Evolutionary conservation across 345 rosid species (phyloP).

Genomic region (Pistacia integerrima): DNA sequence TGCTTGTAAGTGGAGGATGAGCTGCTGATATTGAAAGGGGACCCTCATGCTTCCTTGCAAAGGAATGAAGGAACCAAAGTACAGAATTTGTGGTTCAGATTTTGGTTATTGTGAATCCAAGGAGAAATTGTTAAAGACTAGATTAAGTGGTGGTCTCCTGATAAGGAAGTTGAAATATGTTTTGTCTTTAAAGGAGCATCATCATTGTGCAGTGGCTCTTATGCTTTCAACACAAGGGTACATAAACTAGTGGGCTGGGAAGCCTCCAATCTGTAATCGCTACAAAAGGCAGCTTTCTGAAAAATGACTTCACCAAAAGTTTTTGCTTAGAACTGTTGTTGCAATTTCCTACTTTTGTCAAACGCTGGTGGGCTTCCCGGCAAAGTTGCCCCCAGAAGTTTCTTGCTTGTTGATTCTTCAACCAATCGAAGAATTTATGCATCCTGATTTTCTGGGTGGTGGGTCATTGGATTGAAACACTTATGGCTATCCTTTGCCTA

Average conservation of each 20-base stretch:
- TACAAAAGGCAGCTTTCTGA: conserved; percentile 20
- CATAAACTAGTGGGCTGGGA: conserved; percentile 42
- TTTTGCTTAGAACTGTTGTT: conserved; percentile 27
- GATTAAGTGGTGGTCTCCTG: conserved; percentile 30
- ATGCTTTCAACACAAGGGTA: conserved; percentile 31
- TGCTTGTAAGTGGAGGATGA: background rate
- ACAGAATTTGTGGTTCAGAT: conserved; percentile 21
- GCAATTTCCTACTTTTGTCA: conserved; percentile 23
- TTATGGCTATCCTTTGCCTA: conserved; percentile 27
- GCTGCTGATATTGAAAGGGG: background rate
- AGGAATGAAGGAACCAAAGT: conserved; percentile 20
- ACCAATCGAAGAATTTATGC: conserved; percentile 11
- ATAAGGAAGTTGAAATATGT: conserved; percentile 33
- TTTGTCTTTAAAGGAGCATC: conserved; percentile 34
- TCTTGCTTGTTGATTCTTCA: conserved; percentile 22
- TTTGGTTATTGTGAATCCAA: conserved; percentile 15
- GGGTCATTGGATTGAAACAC: conserved; percentile 31
- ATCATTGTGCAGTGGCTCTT: conserved; percentile 38
- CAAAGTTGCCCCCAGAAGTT: conserved; percentile 36
- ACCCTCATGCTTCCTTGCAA: conserved; percentile 8
- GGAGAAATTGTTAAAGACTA: conserved; percentile 1
- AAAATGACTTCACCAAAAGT: conserved; percentile 22
- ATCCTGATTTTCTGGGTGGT: conserved; percentile 43
- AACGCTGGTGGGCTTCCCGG: conserved; percentile 39
- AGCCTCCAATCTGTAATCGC: conserved; percentile 21